Percentiles rank a stretch among this genome's conserved stretches.
These are phyloP conservation scores for Cordyceps cicadae DNA, from an alignment of 2,329 filamentous ascomycete genomes.

Conservation along the genomic window DNA sequence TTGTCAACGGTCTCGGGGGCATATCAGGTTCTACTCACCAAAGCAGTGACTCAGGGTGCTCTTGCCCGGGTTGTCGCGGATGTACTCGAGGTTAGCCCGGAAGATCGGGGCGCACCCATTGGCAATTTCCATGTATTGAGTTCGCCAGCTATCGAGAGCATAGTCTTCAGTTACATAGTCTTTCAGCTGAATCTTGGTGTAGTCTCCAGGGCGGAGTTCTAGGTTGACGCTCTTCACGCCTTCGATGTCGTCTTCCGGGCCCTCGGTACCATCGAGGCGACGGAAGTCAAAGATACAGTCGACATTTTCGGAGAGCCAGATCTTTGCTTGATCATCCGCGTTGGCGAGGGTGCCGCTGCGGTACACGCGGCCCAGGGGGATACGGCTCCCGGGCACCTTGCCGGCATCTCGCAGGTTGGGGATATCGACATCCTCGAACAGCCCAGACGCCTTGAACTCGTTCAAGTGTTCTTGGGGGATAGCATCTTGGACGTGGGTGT, in stretches of 20 bases:
- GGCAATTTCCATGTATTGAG: constrained; percentile 41
- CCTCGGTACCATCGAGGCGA: constrained; percentile 25
- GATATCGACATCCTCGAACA: constrained; percentile 39
- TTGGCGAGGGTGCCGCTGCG: constrained; percentile 37
- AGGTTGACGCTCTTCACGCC: constrained; percentile 41
- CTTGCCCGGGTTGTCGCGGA: constrained; percentile 37
- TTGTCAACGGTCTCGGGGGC: neutral
- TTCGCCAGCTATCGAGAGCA: constrained; percentile 36
- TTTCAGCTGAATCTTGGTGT: constrained; percentile 28
- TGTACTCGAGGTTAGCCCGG: constrained; percentile 22
- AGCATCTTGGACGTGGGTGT: constrained; percentile 30
- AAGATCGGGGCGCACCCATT: no score
- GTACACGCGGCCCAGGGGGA: constrained; percentile 36
- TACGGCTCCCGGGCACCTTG: constrained; percentile 30
- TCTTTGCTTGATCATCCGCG: constrained; percentile 15
- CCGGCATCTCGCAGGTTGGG: constrained; percentile 47
- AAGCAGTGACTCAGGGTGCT: constrained; percentile 47
- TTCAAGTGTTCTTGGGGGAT: constrained; percentile 29
- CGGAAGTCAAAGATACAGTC: constrained; percentile 45
- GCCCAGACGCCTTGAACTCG: constrained; percentile 30
- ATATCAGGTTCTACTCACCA: constrained; percentile 28
- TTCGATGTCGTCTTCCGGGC: constrained; percentile 36
- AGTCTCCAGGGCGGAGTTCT: constrained; percentile 22
- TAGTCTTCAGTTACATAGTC: constrained; percentile 34
- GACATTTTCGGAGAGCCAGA: constrained; percentile 29